Percentiles rank a stretch among this genome's conserved stretches.
Conservation (phyloP, 176 grass and related monocot species). For the Areca catechu region DNA sequence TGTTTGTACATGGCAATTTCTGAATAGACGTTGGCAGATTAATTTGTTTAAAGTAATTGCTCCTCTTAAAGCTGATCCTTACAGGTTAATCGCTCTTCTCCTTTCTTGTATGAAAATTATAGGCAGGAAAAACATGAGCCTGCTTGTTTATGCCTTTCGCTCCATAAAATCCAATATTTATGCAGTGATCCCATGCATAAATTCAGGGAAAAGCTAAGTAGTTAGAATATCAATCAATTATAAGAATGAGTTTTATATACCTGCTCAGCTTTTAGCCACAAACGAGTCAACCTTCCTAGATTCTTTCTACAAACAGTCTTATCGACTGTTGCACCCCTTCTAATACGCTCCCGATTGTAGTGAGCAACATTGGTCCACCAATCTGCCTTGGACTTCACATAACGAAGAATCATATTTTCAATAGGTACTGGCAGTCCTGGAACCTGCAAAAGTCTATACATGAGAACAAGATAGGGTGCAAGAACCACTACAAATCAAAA, state of each 20-base stretch:
- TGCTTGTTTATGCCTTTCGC: too few relatives aligned
- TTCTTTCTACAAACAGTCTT: constrained; percentile 98
- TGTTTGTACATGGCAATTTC: too few relatives aligned
- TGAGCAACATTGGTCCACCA: constrained; percentile 99
- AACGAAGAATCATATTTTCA: constrained; percentile 98
- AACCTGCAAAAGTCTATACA: constrained; percentile 27
- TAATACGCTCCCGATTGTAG: constrained; percentile 95
- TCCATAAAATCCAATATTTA: too few relatives aligned
- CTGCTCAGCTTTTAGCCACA: constrained; percentile 97
- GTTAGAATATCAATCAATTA: too few relatives aligned
- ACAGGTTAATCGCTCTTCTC: too few relatives aligned
- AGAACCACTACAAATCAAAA: background rate
- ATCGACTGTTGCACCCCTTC: constrained; percentile 94
- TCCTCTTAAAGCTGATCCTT: too few relatives aligned
- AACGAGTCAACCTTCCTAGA: constrained; percentile 84
- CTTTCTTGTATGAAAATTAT: too few relatives aligned
- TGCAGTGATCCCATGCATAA: too few relatives aligned
- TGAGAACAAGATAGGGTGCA: background rate
- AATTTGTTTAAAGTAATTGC: too few relatives aligned
- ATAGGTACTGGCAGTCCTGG: constrained; percentile 86
- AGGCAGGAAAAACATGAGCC: too few relatives aligned
- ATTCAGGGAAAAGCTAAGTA: too few relatives aligned
- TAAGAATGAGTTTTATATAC: constrained; percentile 1
- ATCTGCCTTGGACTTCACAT: constrained; percentile 97
- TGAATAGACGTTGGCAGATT: too few relatives aligned